Conservation (phyloP, 192 early-diverging fungal genomes). For the Chytriomyces sp. region DNA sequence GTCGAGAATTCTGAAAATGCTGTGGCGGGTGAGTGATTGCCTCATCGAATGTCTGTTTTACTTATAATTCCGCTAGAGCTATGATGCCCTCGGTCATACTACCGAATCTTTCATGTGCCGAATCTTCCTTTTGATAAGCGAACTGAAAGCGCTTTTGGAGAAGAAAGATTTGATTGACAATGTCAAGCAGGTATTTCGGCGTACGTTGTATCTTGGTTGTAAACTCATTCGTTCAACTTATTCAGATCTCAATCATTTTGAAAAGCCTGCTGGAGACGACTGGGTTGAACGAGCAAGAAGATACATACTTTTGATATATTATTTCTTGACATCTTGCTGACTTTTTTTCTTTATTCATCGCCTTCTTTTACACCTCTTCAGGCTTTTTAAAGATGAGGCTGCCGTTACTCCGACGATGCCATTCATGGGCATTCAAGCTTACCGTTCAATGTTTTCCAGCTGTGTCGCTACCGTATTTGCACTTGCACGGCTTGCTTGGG, state of each 20-base stretch:
- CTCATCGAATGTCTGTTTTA: background rate
- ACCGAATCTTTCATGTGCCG: background rate
- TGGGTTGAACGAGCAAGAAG: slow-evolving; percentile 8
- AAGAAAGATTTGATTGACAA: background rate
- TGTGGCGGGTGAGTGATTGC: background rate
- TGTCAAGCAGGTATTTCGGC: background rate
- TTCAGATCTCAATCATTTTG: slow-evolving; percentile 10
- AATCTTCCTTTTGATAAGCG: background rate
- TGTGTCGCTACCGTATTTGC: slow-evolving; percentile 4
- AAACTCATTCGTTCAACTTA: background rate
- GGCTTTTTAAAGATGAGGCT: slow-evolving; percentile 3
- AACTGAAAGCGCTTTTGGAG: background rate
- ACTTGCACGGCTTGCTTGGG: slow-evolving; percentile 9
- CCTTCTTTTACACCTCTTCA: slow-evolving; percentile 5
- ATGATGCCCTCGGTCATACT: background rate
- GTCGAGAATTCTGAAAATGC: slow-evolving; percentile 9
- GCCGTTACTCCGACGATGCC: slow-evolving; percentile 4
- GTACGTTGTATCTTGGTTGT: background rate
- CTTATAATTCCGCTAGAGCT: background rate
- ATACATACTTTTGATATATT: background rate
- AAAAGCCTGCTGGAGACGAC: slow-evolving; percentile 1
- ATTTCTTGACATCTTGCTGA: background rate
- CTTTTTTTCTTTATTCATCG: background rate
- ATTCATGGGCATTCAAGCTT: slow-evolving; percentile 1
- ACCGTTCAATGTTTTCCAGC: background rate